Base-by-base conservation (phyloP, 176 grass and related monocot species). In the Eragrostis nindensis region DNA sequence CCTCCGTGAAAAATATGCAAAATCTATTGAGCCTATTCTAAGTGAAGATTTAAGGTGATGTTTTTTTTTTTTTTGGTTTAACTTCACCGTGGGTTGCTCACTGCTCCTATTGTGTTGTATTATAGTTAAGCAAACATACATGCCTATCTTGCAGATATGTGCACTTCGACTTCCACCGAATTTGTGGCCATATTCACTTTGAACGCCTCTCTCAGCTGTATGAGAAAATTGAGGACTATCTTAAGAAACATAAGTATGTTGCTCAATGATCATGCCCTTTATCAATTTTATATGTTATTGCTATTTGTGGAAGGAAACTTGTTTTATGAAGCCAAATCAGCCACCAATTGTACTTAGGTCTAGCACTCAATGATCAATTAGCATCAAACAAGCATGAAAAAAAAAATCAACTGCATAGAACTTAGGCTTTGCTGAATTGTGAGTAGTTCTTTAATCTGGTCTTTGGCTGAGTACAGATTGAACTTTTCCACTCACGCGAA, bases 171-270 rank as follows among this genome's bases (percentile, higher is more conserved):
- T 98, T 98, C 67, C 96, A 98, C 86, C 84, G 66, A 70, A 89
- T 98, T 71, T 98, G 96, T 36, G 96, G 96, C 6, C 92, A 98
- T 87, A 68, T 93, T 80, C 96, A 98, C 73, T 98, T 98, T 62
- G 96, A 95, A 61, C 96, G 86, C n/a, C 96, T 98, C 30, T 95
- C 96, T 77, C 78, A 91, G 61, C 90, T 98, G 67, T 95, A 95
- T 66, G 88, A 89, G 80, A 86, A 98, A 81, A 93, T 98, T 75
- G 70, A 93, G 82, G 90, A 90, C 49, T 95, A 93, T 66, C 92
- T 98, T 62, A 74, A 85, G 78, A 88, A 91, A 81, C 90, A 94
- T 73, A 84, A 82, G 96, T 98, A 95, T 83, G 71, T 70, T 72
- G 62, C 14, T 71, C 7, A 47, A 62, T 69, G 71, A 63, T 3